A percentile compares a stretch with the other conserved stretches of the same genome.
Conservation (phyloP, 208 protist genomes). For the Crithidia acanthocephali region DNA sequence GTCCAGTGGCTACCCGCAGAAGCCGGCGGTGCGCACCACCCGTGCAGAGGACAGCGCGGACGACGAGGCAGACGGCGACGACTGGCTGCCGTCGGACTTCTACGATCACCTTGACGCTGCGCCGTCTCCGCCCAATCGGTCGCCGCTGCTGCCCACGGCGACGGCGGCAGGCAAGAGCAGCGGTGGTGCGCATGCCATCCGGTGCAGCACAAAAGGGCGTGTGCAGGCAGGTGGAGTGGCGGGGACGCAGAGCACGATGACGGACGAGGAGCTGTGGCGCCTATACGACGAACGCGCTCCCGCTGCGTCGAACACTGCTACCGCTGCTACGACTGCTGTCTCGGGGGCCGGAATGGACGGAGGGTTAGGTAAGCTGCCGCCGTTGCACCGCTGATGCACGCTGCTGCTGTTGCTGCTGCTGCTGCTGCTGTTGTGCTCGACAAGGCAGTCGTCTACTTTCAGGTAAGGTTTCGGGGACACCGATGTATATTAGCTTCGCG, state of each 20-base stretch:
- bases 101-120: constrained; percentile 13
- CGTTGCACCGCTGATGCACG: constrained; percentile 30
- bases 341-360: not conserved
- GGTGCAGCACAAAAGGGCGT: not conserved
- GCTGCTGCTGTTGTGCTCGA: too few relatives aligned
- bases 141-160: not conserved
- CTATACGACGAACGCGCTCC: constrained; percentile 53
- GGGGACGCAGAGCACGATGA: constrained; percentile 8
- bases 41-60: constrained; percentile 4
- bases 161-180: not conserved
- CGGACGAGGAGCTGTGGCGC: constrained; percentile 51
- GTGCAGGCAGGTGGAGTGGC: not conserved
- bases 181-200: not conserved
- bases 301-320: not conserved
- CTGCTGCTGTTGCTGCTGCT: too few relatives aligned
- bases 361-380: constrained; percentile 26
- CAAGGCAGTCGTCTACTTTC: too few relatives aligned
- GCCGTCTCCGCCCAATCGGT: not conserved
- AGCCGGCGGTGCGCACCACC: not conserved
- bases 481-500: too few relatives aligned
- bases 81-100: constrained; percentile 25
- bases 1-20: not conserved
- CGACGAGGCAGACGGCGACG: constrained; percentile 30
- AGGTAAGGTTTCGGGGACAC: too few relatives aligned
- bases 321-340: not conserved